Percentiles rank a stretch among this genome's conserved stretches.
Evolutionary conservation across 2,329 filamentous ascomycete species (phyloP).

Genomic region (Arthrobotrys sphaeroides): DNA sequence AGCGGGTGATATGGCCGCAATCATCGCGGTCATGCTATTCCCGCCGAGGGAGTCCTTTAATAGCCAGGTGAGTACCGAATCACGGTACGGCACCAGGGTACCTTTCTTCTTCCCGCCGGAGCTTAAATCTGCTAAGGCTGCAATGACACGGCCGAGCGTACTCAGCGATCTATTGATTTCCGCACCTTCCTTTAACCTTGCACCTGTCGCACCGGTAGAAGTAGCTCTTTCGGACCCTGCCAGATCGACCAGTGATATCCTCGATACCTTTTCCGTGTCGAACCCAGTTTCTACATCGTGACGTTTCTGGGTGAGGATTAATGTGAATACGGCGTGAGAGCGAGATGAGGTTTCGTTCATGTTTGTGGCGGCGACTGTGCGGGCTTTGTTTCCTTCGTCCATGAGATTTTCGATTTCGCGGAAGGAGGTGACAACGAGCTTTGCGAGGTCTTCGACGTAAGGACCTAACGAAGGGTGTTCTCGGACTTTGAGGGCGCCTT

Average conservation of each 20-base stretch:
- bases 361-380: conserved; percentile 97
- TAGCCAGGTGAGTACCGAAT: conserved; percentile 95
- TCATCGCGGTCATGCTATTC: conserved; percentile 99
- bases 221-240: conserved; percentile 96
- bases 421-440: conserved; percentile 91
- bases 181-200: conserved; percentile 93
- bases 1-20: conserved; percentile 95
- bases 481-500: conserved; percentile 94
- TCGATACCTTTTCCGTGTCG: conserved; percentile 96
- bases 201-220: conserved; percentile 96
- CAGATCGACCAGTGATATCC: conserved; percentile 97
- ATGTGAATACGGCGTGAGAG: conserved; percentile 96
- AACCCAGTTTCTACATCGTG: conserved; percentile 92
- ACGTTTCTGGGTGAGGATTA: conserved; percentile 93
- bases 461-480: conserved; percentile 97
- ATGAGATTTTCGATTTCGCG: conserved; percentile 96
- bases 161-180: conserved; percentile 98
- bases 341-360: conserved; percentile 99
- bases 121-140: conserved; percentile 88
- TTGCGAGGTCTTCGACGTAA: conserved; percentile 97
- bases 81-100: conserved; percentile 89
- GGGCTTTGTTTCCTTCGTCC: conserved; percentile 94
- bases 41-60: conserved; percentile 96
- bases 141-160: conserved; percentile 96
- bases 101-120: conserved; percentile 78